phyloP scores from a whole-genome alignment of 2,329 filamentous ascomycete species.

The Trichoderma sp. region DNA sequence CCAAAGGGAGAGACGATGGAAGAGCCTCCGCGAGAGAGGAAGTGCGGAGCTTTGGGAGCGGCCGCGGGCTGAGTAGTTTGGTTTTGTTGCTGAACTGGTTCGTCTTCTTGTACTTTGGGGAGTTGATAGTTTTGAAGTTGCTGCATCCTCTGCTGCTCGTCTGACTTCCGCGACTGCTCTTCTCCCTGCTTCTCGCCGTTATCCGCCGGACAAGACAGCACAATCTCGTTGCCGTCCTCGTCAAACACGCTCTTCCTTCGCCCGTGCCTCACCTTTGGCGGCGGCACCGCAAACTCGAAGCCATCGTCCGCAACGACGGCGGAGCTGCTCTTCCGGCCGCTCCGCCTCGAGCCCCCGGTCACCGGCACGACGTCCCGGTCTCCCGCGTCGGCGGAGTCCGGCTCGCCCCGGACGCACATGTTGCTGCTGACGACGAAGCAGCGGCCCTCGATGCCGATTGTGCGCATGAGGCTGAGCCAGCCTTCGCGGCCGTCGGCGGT shows the following conservation, averaged over 20 bases:
- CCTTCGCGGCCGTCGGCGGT: conserved; percentile 82
- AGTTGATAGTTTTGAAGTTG: neutral
- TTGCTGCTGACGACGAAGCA: conserved; percentile 85
- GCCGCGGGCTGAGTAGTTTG: neutral
- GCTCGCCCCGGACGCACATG: conserved; percentile 59
- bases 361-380: conserved; percentile 4
- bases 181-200: neutral
- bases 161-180: neutral
- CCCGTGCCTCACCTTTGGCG: conserved; percentile 25
- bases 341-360: conserved; percentile 6
- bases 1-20: conserved; percentile 78
- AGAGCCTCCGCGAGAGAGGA: conserved; percentile 72
- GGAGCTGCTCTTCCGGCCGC: conserved; percentile 40
- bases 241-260: conserved; percentile 46
- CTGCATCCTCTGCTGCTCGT: neutral
- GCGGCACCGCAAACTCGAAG: conserved; percentile 45
- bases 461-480: conserved; percentile 81
- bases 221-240: conserved; percentile 56
- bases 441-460: conserved; percentile 75
- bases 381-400: neutral
- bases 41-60: conserved; percentile 34
- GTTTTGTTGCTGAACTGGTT: neutral
- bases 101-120: neutral
- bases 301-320: conserved; percentile 45
- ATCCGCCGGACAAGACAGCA: conserved; percentile 37